Base-by-base conservation (phyloP, 1,139 yeast genomes). In the Nakaseomyces nivariensis region DNA sequence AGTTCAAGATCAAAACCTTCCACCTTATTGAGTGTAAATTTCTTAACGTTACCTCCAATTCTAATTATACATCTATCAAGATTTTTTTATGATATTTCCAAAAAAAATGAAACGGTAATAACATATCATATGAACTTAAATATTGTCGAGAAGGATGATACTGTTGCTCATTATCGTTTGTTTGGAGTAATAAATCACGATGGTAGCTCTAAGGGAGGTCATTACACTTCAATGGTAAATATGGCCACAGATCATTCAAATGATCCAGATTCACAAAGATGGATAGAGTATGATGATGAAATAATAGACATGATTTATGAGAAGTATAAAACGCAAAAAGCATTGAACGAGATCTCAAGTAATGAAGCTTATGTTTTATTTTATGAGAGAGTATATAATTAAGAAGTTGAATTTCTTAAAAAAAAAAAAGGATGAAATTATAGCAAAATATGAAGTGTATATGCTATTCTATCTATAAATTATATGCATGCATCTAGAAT, bases 231-330 rank as follows among this genome's bases (percentile, higher is more conserved):
- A 0, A 69, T 76, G 51, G 80, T 82, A 1, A 74, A 81, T 57
- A 82, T 82, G 62, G 48, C 64, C 55, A 51, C 58, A 43, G 47
- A 55, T 41, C 67, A 67, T 57, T 64, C 61, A 46, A 47, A 63
- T 49, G 46, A 55, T 3, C 48, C 64, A 1, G 55, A 55, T 4
- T 57, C 58, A 9, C 70, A 69, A 54, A 62, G 74, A 54, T 82
- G 89, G 89, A 79, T 83, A 58, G 73, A 75, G 50, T 83, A 82
- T 64, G 89, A 83, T 60, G 90, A 83, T 62, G 86, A 78, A 49
- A 63, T 68, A 43, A 79, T 81, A 1, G 29, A 25, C 1, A 38
- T 25, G 32, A 24, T 24, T 27, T 25, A 24, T 11, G 43, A 38
- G 10, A 10, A 25, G 3, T 38, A 25, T 13, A 24, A 38, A 38